These are phyloP conservation scores for Phytophthora cactorum DNA, from an alignment of 352 stramenopile species.

Conservation along the genomic window DNA sequence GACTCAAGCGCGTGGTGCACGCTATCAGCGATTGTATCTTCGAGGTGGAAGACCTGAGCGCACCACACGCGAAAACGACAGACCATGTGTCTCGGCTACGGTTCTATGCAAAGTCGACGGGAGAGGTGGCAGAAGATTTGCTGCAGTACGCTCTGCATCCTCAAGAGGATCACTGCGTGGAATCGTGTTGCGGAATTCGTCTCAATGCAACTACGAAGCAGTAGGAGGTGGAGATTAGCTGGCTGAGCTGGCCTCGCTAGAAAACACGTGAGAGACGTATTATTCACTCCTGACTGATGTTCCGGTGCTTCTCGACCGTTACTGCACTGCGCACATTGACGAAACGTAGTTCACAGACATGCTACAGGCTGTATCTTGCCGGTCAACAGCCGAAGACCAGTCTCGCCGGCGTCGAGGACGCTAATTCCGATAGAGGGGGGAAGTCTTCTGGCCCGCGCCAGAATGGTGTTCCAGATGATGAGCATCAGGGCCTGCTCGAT, in stretches of 20 bases:
- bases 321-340: not conserved
- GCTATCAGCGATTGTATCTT: not conserved
- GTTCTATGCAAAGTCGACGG: not conserved
- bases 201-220: not conserved
- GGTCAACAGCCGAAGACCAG: not conserved
- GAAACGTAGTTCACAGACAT: not conserved
- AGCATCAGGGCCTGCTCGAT: not conserved
- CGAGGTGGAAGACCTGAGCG: not conserved
- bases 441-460: not conserved
- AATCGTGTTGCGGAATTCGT: not conserved
- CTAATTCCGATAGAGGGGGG: not conserved
- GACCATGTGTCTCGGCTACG: conserved; percentile 3
- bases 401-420: not conserved
- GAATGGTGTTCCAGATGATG: not conserved
- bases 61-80: not conserved
- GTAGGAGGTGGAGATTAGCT: conserved; percentile 6
- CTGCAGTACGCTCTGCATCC: conserved; percentile 1
- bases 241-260: conserved; percentile 1
- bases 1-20: not conserved
- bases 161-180: conserved; percentile 1
- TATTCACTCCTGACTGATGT: not conserved
- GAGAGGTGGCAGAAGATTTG: conserved; percentile 1
- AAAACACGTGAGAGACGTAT: conserved; percentile 8
- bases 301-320: conserved; percentile 5
- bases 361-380: not conserved